A percentile compares a stretch with the other conserved stretches of the same genome.
Evolutionary conservation across 768 basidiomycete genomes (phyloP).

Genomic region (Pisolithus tinctorius): DNA sequence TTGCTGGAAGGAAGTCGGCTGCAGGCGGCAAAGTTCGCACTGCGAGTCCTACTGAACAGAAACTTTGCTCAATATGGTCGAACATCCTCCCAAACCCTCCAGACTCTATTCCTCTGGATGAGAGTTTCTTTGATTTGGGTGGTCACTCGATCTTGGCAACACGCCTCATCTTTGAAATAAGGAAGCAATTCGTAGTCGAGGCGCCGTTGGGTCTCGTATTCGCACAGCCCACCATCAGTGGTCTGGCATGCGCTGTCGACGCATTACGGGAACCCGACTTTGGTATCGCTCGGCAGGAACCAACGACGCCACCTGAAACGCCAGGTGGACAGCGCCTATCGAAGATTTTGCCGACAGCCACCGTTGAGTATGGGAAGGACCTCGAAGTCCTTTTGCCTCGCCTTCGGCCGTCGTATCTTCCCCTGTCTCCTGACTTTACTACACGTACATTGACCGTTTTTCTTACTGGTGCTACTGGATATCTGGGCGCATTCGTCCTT

Average conservation of each 20-base stretch:
- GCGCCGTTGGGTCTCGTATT: constrained; percentile 91
- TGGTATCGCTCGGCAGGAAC: constrained; percentile 47
- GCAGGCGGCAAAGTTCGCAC: constrained; percentile 29
- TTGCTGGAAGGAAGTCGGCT: constrained; percentile 33
- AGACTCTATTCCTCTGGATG: constrained; percentile 74
- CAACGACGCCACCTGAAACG: constrained; percentile 12
- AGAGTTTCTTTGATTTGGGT: constrained; percentile 97
- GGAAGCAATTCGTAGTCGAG: constrained; percentile 85
- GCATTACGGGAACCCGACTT: constrained; percentile 71
- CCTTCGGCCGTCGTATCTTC: constrained; percentile 55
- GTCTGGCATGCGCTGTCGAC: constrained; percentile 74
- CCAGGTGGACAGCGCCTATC: constrained; percentile 7
- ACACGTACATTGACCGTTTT: constrained; percentile 67
- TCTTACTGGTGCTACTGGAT: constrained; percentile 95
- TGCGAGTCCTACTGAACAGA: constrained; percentile 66
- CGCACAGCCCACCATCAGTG: constrained; percentile 78
- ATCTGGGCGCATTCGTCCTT: constrained; percentile 90
- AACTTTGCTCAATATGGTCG: constrained; percentile 81
- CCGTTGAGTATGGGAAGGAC: constrained; percentile 76
- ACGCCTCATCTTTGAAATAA: constrained; percentile 92
- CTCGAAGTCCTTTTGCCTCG: constrained; percentile 52
- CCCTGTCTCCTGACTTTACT: constrained; percentile 51
- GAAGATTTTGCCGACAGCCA: constrained; percentile 17
- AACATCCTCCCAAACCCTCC: constrained; percentile 74
- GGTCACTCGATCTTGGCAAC: constrained; percentile 99